phyloP scores from a whole-genome alignment of 2,329 filamentous ascomycete species.

The Fusarium subtropicale region DNA sequence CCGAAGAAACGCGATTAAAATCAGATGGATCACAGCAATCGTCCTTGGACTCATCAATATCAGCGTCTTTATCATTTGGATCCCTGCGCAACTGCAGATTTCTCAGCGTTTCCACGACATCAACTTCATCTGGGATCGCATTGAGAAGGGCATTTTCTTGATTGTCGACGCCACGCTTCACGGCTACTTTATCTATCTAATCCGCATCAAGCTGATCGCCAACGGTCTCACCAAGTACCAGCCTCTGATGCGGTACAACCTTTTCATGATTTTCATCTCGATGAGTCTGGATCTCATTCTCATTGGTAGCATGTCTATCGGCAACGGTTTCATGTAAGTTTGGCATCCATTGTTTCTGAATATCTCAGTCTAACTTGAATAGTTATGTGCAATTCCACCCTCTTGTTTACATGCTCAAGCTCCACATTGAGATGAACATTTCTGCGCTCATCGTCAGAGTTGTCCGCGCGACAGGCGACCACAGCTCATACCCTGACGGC shows the following conservation, averaged over 20 bases:
- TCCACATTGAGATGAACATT: conserved; percentile 46
- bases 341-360: rapidly evolving
- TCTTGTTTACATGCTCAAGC: conserved; percentile 44
- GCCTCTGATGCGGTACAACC: conserved; percentile 53
- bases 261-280: conserved; percentile 43
- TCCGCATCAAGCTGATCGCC: conserved; percentile 56
- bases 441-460: conserved; percentile 41
- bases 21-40: conserved; percentile 26
- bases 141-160: conserved; percentile 34
- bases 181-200: conserved; percentile 51
- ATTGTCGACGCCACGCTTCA: conserved; percentile 50
- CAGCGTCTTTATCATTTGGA: conserved; percentile 38
- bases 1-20: conserved; percentile 14
- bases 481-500: conserved; percentile 33
- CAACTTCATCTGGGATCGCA: conserved; percentile 35
- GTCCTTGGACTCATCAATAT: conserved; percentile 34
- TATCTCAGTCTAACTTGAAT: neutral
- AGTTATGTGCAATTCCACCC: conserved; percentile 46
- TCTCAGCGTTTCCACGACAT: conserved; percentile 23
- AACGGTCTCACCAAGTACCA: conserved; percentile 62
- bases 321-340: conserved; percentile 42
- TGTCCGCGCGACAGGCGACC: conserved; percentile 41
- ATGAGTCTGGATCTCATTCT: conserved; percentile 45
- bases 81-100: conserved; percentile 35
- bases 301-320: conserved; percentile 43